Evolutionary conservation across 1,284 basidiomycete genomes (phyloP).

Genomic region (Tetrapyrgos nigripes): DNA sequence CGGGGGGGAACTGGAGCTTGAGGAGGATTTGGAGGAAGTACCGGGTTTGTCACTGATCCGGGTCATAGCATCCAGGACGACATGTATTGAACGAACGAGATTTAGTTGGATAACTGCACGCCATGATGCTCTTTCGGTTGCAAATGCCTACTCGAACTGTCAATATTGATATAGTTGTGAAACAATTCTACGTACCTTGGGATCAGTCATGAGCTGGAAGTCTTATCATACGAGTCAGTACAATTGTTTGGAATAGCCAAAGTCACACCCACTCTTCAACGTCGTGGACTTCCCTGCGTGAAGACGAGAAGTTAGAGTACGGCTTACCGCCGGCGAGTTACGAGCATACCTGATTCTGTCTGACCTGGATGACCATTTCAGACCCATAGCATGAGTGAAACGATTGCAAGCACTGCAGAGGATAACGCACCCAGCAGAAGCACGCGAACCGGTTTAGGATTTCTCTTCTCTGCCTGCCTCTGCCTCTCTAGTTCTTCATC

Average conservation of each 20-base stretch:
- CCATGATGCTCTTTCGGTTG: slow-evolving; percentile 70
- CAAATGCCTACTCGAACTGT: slow-evolving; percentile 54
- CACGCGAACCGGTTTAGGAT: slow-evolving; percentile 64
- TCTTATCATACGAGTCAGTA: slow-evolving; percentile 42
- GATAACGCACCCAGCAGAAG: slow-evolving; percentile 68
- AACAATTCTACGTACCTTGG: slow-evolving; percentile 44
- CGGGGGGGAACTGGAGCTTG: slow-evolving; percentile 25
- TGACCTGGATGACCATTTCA: slow-evolving; percentile 52
- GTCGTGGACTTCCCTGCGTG: slow-evolving; percentile 66
- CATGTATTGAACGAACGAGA: slow-evolving; percentile 69
- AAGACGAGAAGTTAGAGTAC: neutral
- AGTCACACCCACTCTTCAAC: slow-evolving; percentile 55
- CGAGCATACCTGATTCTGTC: slow-evolving; percentile 73
- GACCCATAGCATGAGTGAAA: neutral
- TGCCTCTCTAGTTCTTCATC: slow-evolving; percentile 71
- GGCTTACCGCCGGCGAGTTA: neutral
- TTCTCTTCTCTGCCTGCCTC: slow-evolving; percentile 56
- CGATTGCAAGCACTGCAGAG: neutral
- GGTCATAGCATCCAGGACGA: slow-evolving; percentile 64
- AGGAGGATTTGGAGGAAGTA: slow-evolving; percentile 13
- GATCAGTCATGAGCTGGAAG: slow-evolving; percentile 70
- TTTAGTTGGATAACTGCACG: slow-evolving; percentile 75
- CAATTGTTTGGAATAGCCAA: neutral
- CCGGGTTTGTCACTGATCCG: slow-evolving; percentile 33
- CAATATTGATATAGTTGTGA: slow-evolving; percentile 3